Base-by-base conservation (phyloP, 139 green algal species). In the Spirogloea muscicola region DNA sequence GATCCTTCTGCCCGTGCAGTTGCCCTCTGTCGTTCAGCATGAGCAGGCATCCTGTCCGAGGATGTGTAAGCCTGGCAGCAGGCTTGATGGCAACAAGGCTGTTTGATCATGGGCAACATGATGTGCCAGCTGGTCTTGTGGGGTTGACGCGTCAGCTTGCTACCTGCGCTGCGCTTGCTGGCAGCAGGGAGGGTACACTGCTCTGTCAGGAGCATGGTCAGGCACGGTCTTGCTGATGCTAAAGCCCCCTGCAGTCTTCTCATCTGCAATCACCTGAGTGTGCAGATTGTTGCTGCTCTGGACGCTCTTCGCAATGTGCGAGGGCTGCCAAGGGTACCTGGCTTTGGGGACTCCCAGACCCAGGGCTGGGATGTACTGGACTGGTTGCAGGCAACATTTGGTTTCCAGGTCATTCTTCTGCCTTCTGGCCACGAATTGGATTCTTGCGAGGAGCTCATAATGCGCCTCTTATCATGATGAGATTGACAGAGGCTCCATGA, bases 351-450 rank as follows among this genome's bases (percentile, higher is more conserved):
- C n/a, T n/a, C n/a, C n/a, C n/a, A n/a, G n/a, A n/a, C 52, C 46
- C 65, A 29, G 40, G 65, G 65, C 42, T 37, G 18, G 42, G 65
- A 74, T 66, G 41, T 74, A 29, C 49, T 59, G 9, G 49, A 59
- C 16, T 59, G 49, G 49, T 27, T 59, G 49, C 49, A 27, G 33
- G 31, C 33, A 2, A 27, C 33, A 25, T 59, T 59, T n/a, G 49
- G 27, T 59, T 59, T 59, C 49, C 49, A 59, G 49, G 49, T 59
- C 27, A 59, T 41, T 5, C 4, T 36, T 21, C 46, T 21, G 21
- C 21, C 46, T 21, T 21, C 46, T 55, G 21, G 21, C 21, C 48
- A 57, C 21, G 48, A 57, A 57, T 31, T n/a, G 5, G 21, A 21
- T 57, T 57, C 16, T 3, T n/a, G 49, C 10, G 49, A 37, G 49